Base-by-base conservation (phyloP, 257 asterid genomes). In the Fraxinus quadrangulata region DNA sequence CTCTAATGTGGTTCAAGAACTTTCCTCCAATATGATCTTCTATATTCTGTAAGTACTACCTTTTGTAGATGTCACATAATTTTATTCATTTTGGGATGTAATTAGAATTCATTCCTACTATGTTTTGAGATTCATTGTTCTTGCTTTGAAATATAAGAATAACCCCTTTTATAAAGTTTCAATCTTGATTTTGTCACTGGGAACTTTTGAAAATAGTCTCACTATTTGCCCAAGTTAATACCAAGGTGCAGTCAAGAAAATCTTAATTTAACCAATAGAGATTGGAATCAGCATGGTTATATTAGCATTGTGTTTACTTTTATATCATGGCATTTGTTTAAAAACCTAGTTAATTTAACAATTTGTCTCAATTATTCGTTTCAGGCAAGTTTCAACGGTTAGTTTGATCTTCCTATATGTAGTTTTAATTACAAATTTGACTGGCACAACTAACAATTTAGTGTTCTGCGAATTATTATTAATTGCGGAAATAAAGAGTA, bases 171-270 rank as follows among this genome's bases (percentile, higher is more conserved):
- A 36, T 45, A 77, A 81, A 80, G 76, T 16, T 79, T 65, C 67
- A 42, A 81, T 80, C 78, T 68, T 81, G 68, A 79, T 78, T 81
- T 45, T 42, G 63, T n/a, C 61, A 45, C 70, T 67, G 42, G 76
- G 72, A 76, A 16, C 30, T 5, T 5, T 61, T 73, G 19, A 75
- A 59, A 65, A 89, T 88, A 96, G 92, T 70, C 28, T 74, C 84
- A n/a, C 0, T 77, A 13, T 1, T 14, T 39, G 74, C 81, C n/a
- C 80, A 49, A 42, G 82, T 2, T 16, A 39, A 39, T 12, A 39
- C 54, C 6, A 36, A 71, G 14, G 13, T 87, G 56, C 72, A 31
- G 31, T 85, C 90, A 61, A 83, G 81, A 34, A 79, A 91, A 90
- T 78, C 85, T 92, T 11, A 63, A 34, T 34, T 5, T 34, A 34